Conservation (phyloP, 73 alveolate species). For the Paramecium sonneborni region DNA sequence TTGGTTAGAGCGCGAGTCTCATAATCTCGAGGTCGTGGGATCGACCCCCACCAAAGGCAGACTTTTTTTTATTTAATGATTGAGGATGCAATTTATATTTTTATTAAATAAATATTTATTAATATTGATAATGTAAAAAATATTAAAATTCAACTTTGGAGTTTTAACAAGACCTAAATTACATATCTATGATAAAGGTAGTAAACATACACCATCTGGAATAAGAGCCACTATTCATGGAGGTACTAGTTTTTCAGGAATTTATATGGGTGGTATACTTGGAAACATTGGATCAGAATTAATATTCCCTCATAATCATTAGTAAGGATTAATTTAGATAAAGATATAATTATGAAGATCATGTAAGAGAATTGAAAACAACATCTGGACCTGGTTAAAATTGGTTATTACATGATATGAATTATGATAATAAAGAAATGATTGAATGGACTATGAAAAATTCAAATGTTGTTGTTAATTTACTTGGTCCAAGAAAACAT, state of each 20-base stretch:
- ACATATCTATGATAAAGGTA: conserved; percentile 60
- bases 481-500: conserved; percentile 66
- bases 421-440: conserved; percentile 69
- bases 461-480: conserved; percentile 71
- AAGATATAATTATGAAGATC: conserved; percentile 58
- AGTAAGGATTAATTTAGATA: not conserved
- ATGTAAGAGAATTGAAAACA: conserved; percentile 57
- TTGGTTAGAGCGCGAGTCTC: conserved; percentile 77
- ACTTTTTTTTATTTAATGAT: not conserved
- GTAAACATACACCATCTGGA: conserved; percentile 51
- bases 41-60: conserved; percentile 73
- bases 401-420: conserved; percentile 37
- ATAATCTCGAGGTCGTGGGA: conserved; percentile 75
- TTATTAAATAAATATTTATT: not conserved
- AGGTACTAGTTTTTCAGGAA: conserved; percentile 63
- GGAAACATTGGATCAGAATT: conserved; percentile 67
- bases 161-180: conserved; percentile 47
- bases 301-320: conserved; percentile 60
- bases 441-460: conserved; percentile 63
- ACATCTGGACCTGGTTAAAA: conserved; percentile 55
- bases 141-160: not conserved
- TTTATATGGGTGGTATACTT: conserved; percentile 59
- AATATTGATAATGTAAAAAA: not conserved
- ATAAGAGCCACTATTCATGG: conserved; percentile 68
- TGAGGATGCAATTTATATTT: not conserved